Conservation (phyloP, 1,139 yeast genomes). For the Candida sanyaensis region DNA sequence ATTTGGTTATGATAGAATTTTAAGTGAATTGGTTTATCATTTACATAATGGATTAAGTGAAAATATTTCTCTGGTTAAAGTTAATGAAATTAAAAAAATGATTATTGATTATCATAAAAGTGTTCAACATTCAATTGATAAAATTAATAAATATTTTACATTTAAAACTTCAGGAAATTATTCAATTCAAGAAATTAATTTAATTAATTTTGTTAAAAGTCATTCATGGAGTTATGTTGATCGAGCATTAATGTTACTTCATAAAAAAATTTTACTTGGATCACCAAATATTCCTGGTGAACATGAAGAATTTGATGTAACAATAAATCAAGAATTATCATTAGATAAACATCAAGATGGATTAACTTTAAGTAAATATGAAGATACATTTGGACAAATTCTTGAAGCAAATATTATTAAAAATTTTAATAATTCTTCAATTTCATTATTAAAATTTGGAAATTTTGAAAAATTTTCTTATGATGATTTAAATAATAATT, state of each 20-base stretch:
- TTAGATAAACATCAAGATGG: constrained; percentile 5
- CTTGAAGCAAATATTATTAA: constrained; percentile 41
- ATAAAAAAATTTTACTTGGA: constrained; percentile 50
- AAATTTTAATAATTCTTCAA: constrained; percentile 37
- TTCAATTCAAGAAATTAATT: constrained; percentile 44
- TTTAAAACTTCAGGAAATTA: constrained; percentile 29
- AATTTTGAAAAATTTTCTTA: constrained; percentile 42
- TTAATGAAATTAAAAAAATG: constrained; percentile 46
- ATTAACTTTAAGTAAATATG: constrained; percentile 38
- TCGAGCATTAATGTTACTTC: constrained; percentile 55
- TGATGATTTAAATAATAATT: constrained; percentile 51
- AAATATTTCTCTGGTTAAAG: constrained; percentile 39
- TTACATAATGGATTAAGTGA: constrained; percentile 41
- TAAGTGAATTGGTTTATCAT: constrained; percentile 52
- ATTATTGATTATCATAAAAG: constrained; percentile 51
- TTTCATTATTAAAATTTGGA: constrained; percentile 37
- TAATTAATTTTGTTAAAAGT: constrained; percentile 49
- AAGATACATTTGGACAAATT: constrained; percentile 44
- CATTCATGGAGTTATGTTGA: constrained; percentile 58
- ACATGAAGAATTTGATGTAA: constrained; percentile 7
- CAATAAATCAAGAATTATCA: background rate
- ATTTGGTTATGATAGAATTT: constrained; percentile 51
- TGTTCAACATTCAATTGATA: constrained; percentile 47
- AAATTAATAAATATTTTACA: constrained; percentile 26
- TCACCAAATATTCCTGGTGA: constrained; percentile 16